Evolutionary conservation across 208 protist species (phyloP).

Genomic region (Crithidia acanthocephali): DNA sequence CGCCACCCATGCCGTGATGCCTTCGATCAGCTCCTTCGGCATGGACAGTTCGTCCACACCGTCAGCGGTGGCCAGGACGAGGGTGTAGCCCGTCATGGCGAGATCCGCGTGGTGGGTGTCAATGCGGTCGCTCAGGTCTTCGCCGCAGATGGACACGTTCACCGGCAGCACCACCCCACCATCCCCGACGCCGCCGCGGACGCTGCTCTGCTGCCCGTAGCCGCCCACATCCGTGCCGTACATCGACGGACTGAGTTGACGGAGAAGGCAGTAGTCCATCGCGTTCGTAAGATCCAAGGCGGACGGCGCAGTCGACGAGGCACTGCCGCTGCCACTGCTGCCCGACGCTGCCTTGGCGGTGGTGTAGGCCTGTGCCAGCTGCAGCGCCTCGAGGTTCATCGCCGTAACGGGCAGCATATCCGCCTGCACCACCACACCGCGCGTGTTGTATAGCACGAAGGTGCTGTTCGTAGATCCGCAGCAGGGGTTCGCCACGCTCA

Average conservation of each 20-base stretch:
- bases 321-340: neutral
- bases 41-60: slow-evolving; percentile 42
- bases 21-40: slow-evolving; percentile 58
- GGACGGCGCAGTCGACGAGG: neutral
- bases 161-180: slow-evolving; percentile 47
- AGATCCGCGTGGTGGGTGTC: slow-evolving; percentile 24
- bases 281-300: neutral
- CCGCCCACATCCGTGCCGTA: neutral
- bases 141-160: slow-evolving; percentile 42
- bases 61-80: slow-evolving; percentile 34
- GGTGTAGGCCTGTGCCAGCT: slow-evolving; percentile 8
- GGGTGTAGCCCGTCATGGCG: slow-evolving; percentile 28
- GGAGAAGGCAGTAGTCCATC: slow-evolving; percentile 37
- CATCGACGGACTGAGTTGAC: slow-evolving; percentile 26
- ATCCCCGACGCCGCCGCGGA: slow-evolving; percentile 13
- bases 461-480: slow-evolving; percentile 45
- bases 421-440: slow-evolving; percentile 36
- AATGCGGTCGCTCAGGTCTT: slow-evolving; percentile 47
- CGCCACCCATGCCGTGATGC: slow-evolving; percentile 47
- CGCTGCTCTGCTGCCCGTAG: neutral
- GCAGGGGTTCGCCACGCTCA: slow-evolving; percentile 42
- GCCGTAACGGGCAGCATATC: slow-evolving; percentile 28
- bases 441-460: slow-evolving; percentile 45
- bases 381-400: slow-evolving; percentile 18
- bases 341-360: neutral